Evolutionary conservation across 495 filamentous ascomycete species (phyloP).

Genomic region (Talaromyces stipitatus): DNA sequence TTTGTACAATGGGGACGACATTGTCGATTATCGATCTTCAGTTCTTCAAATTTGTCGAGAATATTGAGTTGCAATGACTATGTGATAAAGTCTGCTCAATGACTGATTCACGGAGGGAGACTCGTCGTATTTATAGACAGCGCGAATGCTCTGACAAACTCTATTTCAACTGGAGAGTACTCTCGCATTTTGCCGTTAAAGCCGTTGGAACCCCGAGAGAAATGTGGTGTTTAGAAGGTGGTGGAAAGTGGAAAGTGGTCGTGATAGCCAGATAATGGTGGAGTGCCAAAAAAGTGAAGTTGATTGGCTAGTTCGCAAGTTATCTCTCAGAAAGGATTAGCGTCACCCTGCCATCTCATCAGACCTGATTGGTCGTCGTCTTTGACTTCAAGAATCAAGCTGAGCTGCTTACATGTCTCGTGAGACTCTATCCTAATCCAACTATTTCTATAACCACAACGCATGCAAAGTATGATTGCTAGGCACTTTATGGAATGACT

Average conservation of each 20-base stretch:
- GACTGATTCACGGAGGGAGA: not conserved
- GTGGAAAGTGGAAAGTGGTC: not conserved
- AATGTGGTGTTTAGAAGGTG: not conserved
- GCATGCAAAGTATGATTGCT: not conserved
- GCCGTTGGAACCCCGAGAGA: not conserved
- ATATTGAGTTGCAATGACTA: not conserved
- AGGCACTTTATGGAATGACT: not conserved
- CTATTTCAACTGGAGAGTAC: not conserved
- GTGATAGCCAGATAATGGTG: not conserved
- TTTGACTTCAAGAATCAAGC: not conserved
- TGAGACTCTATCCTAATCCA: not conserved
- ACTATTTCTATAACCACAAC: not conserved
- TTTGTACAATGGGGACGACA: slow-evolving; percentile 37
- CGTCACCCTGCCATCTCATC: not conserved
- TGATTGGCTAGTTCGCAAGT: not conserved
- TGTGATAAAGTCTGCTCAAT: not conserved
- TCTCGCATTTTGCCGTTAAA: not conserved
- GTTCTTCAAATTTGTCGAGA: not conserved
- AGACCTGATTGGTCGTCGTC: not conserved
- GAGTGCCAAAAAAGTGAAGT: not conserved
- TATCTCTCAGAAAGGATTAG: not conserved
- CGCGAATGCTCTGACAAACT: not conserved
- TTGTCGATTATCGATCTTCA: not conserved
- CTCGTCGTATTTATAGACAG: not conserved
- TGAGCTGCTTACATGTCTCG: not conserved